Percentiles rank a stretch among this genome's conserved stretches.
These are phyloP conservation scores for Trichoderma gamsii DNA, from an alignment of 495 filamentous ascomycete genomes.

Conservation along the genomic window DNA sequence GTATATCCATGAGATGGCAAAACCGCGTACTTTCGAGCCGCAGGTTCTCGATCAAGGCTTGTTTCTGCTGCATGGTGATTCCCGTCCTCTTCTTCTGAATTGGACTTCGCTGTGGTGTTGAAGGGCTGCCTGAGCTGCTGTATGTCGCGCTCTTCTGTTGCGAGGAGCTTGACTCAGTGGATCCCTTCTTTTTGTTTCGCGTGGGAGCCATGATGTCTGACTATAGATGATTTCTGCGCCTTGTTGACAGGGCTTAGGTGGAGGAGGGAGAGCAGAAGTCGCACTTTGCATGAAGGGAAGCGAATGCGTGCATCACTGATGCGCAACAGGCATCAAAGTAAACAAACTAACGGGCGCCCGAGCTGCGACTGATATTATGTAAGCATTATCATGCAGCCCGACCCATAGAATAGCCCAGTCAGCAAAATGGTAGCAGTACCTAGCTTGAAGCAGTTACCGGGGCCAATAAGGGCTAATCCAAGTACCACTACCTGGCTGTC, in stretches of 20 bases:
- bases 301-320: neutral
- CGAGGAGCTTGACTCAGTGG: conserved; percentile 38
- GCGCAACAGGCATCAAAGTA: conserved; percentile 24
- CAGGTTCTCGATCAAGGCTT: conserved; percentile 84
- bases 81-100: conserved; percentile 53
- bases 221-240: neutral
- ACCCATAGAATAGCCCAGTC: neutral
- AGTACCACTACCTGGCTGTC: neutral
- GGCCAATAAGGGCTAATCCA: neutral
- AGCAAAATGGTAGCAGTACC: neutral
- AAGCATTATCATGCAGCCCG: neutral
- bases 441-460: neutral
- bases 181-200: conserved; percentile 55
- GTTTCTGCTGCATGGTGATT: conserved; percentile 74
- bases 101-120: conserved; percentile 49
- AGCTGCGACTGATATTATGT: conserved; percentile 10
- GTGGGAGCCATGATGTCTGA: conserved; percentile 45
- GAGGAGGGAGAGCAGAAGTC: neutral
- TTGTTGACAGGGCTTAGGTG: neutral
- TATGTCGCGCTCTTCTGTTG: conserved; percentile 23
- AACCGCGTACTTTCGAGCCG: conserved; percentile 75
- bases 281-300: neutral
- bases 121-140: neutral
- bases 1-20: neutral
- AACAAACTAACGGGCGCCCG: conserved; percentile 32